Evolutionary conservation across 495 filamentous ascomycete genomes (phyloP), one percentile per base, ranked within the genome.

Genomic region (Neurospora discreta): DNA sequence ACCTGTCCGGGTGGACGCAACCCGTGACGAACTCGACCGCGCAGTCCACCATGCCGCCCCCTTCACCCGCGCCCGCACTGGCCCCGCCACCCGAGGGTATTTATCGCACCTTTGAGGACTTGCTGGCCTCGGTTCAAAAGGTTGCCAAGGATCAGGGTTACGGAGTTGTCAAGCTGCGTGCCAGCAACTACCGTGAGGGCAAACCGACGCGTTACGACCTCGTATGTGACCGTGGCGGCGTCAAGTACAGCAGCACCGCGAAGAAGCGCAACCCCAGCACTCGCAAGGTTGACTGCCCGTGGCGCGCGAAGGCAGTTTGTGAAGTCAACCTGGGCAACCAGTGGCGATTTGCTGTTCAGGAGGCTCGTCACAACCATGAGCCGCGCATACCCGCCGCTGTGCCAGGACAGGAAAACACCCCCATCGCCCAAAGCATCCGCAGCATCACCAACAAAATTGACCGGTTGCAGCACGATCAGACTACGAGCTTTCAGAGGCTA

Each of bases 211-310:
- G 84, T 26, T 86, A 85, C 74, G 84, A 86, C 44, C 76, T 86
- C 0, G 84, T 86, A 3, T 86, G 84, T 76, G 84, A 86, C 69
- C 83, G 84, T 40, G 84, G 84, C 41, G 84, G 84, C 11, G 84
- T 86, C 75, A 85, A 85, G 75, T 86, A 86, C 77, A 82, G 71
- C 77, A 86, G 84, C 78, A 86, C 84, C 0, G 84, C 84, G 13
- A 85, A 85, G 76, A 86, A 85, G 79, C 81, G 84, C 23, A 85
- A 84, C 71, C 84, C 84, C 7, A 85, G 81, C 75, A 86, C 84
- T 18, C 82, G 84, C 72, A 86, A 86, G 77, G 79, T 86, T 39
- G 84, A 86, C 70, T 86, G 84, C 67, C 84, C 84, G 26, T 86
- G 82, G 80, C 82, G 82, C 44, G 84, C 84, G 13, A 86, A 86